Percentiles rank a stretch among this genome's conserved stretches.
phyloP scores from a whole-genome alignment of 1,284 basidiomycete species.

The Irpex lacteus region DNA sequence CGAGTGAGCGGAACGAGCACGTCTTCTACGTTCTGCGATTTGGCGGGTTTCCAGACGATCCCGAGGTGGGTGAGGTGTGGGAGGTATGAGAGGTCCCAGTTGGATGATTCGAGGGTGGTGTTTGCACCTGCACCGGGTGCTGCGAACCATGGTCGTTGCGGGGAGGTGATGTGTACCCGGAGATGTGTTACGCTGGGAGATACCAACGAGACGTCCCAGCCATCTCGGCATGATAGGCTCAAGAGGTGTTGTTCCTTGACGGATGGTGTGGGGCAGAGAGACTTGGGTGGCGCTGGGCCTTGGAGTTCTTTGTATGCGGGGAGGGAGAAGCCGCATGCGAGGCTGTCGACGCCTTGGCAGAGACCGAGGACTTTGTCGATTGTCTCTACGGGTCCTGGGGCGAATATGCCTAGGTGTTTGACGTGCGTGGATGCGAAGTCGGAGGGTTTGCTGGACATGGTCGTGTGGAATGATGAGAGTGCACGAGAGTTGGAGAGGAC shows the following conservation, averaged over 20 bases:
- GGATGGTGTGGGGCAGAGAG: conserved; percentile 17
- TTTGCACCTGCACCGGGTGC: conserved; percentile 18
- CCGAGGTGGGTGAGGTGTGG: conserved; percentile 36
- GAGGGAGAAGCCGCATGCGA: conserved; percentile 38
- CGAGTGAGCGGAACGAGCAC: conserved; percentile 22
- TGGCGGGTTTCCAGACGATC: conserved; percentile 29
- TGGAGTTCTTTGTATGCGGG: conserved; percentile 27
- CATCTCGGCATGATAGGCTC: conserved; percentile 35
- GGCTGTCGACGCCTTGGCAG: conserved; percentile 31
- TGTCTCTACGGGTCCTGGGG: conserved; percentile 32
- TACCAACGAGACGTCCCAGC: conserved; percentile 33
- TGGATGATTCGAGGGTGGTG: conserved; percentile 17
- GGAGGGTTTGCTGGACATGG: conserved; percentile 27
- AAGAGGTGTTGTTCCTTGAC: conserved; percentile 35
- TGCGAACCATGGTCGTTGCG: conserved; percentile 15
- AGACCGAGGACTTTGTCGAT: conserved; percentile 32
- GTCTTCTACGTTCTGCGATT: conserved; percentile 17
- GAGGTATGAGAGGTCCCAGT: conserved; percentile 29
- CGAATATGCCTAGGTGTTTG: conserved; percentile 31
- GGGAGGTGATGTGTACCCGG: conserved; percentile 33
- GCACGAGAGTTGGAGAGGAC: conserved; percentile 32
- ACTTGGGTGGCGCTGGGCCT: conserved; percentile 13
- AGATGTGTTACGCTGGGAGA: conserved; percentile 32
- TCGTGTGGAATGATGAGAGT: conserved; percentile 31
- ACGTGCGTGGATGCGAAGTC: conserved; percentile 25